These are phyloP conservation scores for Boletellus emodensis DNA, from an alignment of 768 basidiomycete species.

Conservation along the genomic window DNA sequence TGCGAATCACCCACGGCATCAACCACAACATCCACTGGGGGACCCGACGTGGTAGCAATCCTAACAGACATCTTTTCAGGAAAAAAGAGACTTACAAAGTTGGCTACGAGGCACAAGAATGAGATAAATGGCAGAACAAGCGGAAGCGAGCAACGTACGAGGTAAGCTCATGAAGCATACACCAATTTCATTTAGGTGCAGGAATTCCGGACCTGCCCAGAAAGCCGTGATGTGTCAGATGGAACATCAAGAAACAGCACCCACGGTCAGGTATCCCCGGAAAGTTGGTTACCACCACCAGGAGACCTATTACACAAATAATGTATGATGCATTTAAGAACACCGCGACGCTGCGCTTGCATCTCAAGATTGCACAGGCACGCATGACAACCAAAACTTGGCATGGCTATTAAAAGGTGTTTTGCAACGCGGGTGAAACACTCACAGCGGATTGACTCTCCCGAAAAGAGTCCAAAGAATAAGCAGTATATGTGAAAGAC, in stretches of 20 bases:
- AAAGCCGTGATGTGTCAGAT: not conserved
- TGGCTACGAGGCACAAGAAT: not conserved
- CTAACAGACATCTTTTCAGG: not conserved
- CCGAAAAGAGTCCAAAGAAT: not conserved
- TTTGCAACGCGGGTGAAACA: not conserved
- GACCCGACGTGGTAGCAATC: not conserved
- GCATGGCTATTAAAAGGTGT: not conserved
- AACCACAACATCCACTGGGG: conserved; percentile 3
- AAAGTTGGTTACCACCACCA: not conserved
- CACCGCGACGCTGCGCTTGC: not conserved
- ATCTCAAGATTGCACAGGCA: conserved; percentile 22
- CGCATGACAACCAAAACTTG: conserved; percentile 25
- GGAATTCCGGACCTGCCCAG: conserved; percentile 1
- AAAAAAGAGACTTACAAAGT: conserved; percentile 6
- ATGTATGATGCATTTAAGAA: conserved; percentile 5
- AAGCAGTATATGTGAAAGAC: not conserved
- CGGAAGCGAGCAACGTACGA: conserved; percentile 7
- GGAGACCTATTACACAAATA: conserved; percentile 2
- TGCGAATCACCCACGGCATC: conserved; percentile 8
- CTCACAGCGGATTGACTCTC: conserved; percentile 14
- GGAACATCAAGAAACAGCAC: not conserved
- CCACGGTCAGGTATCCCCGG: not conserved
- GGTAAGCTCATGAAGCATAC: conserved; percentile 8
- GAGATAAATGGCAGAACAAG: not conserved
- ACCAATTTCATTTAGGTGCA: conserved; percentile 8